A percentile compares a stretch with the other conserved stretches of the same genome.
Evolutionary conservation across 2,329 filamentous ascomycete species (phyloP).

Genomic region (Aschersonia sp.): DNA sequence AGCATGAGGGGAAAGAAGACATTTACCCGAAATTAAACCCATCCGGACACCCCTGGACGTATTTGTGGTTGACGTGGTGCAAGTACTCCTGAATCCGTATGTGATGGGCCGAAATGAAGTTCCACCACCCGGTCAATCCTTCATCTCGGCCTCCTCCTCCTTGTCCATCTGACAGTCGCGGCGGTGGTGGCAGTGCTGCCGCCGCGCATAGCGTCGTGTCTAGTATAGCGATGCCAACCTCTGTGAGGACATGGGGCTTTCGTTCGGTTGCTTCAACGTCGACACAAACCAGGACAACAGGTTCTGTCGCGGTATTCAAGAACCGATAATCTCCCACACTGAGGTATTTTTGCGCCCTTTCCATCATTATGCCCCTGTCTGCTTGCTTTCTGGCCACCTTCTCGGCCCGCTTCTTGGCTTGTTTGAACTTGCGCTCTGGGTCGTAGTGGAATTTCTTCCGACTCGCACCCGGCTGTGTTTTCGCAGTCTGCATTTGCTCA

Average conservation of each 20-base stretch:
- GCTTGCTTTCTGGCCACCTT: no score
- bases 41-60: constrained; percentile 58
- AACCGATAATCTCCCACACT: no score
- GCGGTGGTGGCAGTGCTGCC: no score
- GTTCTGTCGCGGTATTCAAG: constrained; percentile 3
- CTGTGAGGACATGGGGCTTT: constrained; percentile 53
- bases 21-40: constrained; percentile 60
- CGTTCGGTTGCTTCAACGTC: constrained; percentile 75
- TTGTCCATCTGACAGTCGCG: no score
- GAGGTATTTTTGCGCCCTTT: no score
- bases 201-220: constrained; percentile 36
- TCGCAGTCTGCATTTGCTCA: no score
- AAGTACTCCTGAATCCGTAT: constrained; percentile 59
- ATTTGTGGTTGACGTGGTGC: constrained; percentile 50
- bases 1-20: neutral
- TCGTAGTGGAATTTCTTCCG: no score
- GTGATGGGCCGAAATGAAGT: constrained; percentile 54
- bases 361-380: no score
- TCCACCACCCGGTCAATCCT: constrained; percentile 43
- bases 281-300: constrained; percentile 53
- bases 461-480: no score
- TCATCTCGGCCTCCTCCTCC: neutral
- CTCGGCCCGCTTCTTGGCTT: no score
- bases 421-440: no score
- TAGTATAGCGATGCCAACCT: constrained; percentile 71